Conservation (phyloP, 2,329 filamentous ascomycete species). For the Ophiostoma tasmaniense region DNA sequence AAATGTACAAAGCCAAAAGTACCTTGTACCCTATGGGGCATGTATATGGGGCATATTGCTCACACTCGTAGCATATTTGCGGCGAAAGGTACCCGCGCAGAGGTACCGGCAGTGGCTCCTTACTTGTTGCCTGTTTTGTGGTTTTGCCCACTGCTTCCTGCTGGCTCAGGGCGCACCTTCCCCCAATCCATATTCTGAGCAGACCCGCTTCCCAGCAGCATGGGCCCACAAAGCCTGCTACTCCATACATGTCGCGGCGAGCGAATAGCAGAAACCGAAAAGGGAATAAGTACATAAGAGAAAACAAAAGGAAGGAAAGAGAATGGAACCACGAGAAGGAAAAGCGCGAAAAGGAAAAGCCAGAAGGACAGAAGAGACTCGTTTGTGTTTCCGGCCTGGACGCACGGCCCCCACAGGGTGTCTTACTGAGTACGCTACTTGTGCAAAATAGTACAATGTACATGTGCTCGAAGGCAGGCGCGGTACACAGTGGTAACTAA, state of each 20-base stretch:
- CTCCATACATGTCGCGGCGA: constrained; percentile 6
- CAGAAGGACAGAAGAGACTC: neutral
- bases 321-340: neutral
- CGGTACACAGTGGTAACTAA: too few species aligned
- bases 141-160: neutral
- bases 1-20: neutral
- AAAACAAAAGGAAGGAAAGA: neutral
- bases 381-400: constrained; percentile 11
- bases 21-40: neutral
- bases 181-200: constrained; percentile 9
- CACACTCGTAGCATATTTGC: neutral
- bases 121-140: constrained; percentile 1
- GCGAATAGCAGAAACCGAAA: constrained; percentile 5
- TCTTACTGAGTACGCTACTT: constrained; percentile 4
- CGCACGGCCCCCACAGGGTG: constrained; percentile 17
- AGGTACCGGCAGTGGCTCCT: neutral
- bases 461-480: neutral
- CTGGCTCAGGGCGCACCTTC: constrained; percentile 4
- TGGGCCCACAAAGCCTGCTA: constrained; percentile 8
- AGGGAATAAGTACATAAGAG: constrained; percentile 2
- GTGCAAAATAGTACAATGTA: constrained; percentile 2
- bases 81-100: neutral
- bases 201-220: constrained; percentile 19
- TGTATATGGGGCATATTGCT: neutral
- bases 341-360: neutral